Evolutionary conservation across 805 yeast species (phyloP), one percentile per base, ranked within the genome.

Genomic region (Wickerhamiella musiphila): DNA sequence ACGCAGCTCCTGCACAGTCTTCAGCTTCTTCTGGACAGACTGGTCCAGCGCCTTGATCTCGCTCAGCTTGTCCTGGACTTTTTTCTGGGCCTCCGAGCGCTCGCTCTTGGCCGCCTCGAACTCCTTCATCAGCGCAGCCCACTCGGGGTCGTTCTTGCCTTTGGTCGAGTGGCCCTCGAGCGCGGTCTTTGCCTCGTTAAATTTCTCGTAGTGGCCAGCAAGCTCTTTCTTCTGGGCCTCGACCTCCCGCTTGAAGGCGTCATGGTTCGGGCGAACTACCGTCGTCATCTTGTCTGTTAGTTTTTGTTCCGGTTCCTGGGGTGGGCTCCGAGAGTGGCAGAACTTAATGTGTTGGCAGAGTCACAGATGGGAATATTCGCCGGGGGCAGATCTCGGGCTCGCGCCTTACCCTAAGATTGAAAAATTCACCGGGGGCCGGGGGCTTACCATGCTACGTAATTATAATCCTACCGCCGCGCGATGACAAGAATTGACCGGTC

Each of bases 21-120:
- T 58, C 46, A 73, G 68, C 60, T 75, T 78, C 57, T 74, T 72
- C 65, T 79, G 78, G 57, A 81, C 60, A 35, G 61, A 61, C 35
- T 66, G 58, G 47, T 90, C 95, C 40, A 73, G 56, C 26, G 62
- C 61, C 54, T 71, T 76, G 52, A 86, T 69, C 57, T 76, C 79
- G 37, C 73, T 78, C 45, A 60, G 41, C 52, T 53, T 51, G 38
- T 74, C 79, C 45, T 60, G 40, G 53, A 57, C 51, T 25, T 56
- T 45, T 39, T 54, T 58, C 53, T 68, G 61, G 39, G 61, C 56
- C 28, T 49, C 45, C 49, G 66, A 67, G 43, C 64, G 54, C 40
- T 57, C 56, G 43, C 56, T 57, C 48, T 61, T 61, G 40, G 66
- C 54, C 34, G 53, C 60, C 36, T 57, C 58, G 36, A 67, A 57